Conservation (phyloP, 2,329 filamentous ascomycete species). For the Aureobasidium sp. region DNA sequence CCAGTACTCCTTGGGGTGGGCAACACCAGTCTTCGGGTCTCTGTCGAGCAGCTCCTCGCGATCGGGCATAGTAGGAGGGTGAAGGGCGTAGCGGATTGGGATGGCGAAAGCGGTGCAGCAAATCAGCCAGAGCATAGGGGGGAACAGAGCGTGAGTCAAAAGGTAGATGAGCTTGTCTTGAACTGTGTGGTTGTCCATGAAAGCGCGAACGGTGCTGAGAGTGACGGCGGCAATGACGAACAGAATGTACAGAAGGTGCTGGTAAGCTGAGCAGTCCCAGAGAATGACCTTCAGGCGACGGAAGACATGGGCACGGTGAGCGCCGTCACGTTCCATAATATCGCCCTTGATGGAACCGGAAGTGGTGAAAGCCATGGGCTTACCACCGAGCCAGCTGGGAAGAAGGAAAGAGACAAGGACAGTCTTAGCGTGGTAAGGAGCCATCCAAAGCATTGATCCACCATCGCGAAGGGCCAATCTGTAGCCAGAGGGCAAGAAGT, state of each 20-base stretch:
- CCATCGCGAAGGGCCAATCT: slow-evolving; percentile 52
- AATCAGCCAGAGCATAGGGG: slow-evolving; percentile 49
- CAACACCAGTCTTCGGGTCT: slow-evolving; percentile 49
- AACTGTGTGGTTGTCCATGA: slow-evolving; percentile 33
- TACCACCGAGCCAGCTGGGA: slow-evolving; percentile 43
- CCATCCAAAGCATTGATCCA: slow-evolving; percentile 56
- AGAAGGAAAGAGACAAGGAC: slow-evolving; percentile 30
- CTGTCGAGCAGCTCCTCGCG: slow-evolving; percentile 50
- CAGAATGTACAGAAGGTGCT: slow-evolving; percentile 51
- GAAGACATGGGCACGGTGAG: slow-evolving; percentile 37
- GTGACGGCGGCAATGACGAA: slow-evolving; percentile 46
- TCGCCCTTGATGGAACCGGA: slow-evolving; percentile 51
- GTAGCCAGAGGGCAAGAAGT: slow-evolving; percentile 55
- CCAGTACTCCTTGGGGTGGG: slow-evolving; percentile 34
- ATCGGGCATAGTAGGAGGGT: slow-evolving; percentile 52
- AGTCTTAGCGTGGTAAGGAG: slow-evolving; percentile 53
- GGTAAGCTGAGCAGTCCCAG: slow-evolving; percentile 48
- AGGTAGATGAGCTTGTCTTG: slow-evolving; percentile 44
- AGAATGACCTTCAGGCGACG: slow-evolving; percentile 49
- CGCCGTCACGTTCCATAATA: slow-evolving; percentile 51
- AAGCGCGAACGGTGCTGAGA: slow-evolving; percentile 46
- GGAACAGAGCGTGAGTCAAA: slow-evolving; percentile 56
- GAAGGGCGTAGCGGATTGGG: slow-evolving; percentile 54
- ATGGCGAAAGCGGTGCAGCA: slow-evolving; percentile 16
- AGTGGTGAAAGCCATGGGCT: slow-evolving; percentile 52